Conservation (phyloP, 345 rosid species). For the Murraya koenigii region DNA sequence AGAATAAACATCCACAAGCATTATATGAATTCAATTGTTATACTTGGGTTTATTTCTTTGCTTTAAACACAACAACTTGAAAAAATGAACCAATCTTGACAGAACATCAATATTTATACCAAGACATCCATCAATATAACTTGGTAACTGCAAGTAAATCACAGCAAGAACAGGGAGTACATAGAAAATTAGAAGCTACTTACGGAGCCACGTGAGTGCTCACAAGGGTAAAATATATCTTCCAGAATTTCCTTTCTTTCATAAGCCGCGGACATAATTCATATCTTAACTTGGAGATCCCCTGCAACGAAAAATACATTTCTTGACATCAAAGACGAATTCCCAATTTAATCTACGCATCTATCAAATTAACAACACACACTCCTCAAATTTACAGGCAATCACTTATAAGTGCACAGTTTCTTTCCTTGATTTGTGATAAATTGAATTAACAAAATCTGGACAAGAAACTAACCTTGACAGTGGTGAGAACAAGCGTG, state of each 20-base stretch:
- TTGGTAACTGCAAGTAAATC: neutral
- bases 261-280: constrained; percentile 87
- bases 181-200: constrained; percentile 23
- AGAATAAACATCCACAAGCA: neutral
- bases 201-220: constrained; percentile 91
- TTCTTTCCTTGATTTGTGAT: neutral
- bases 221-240: constrained; percentile 86
- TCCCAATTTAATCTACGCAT: neutral
- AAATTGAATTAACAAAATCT: neutral
- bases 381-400: neutral
- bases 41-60: neutral
- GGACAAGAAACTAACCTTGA: constrained; percentile 53
- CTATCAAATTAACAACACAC: neutral
- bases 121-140: neutral
- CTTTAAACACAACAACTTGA: neutral
- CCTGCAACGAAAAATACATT: constrained; percentile 40
- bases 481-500: constrained; percentile 80
- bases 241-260: constrained; percentile 95
- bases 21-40: neutral
- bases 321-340: neutral
- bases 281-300: constrained; percentile 75
- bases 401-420: neutral
- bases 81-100: too few relatives aligned
- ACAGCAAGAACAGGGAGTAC: neutral
- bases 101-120: neutral